These are phyloP conservation scores for Kwoniella botswanensis DNA, from an alignment of 768 basidiomycete species.

Conservation along the genomic window DNA sequence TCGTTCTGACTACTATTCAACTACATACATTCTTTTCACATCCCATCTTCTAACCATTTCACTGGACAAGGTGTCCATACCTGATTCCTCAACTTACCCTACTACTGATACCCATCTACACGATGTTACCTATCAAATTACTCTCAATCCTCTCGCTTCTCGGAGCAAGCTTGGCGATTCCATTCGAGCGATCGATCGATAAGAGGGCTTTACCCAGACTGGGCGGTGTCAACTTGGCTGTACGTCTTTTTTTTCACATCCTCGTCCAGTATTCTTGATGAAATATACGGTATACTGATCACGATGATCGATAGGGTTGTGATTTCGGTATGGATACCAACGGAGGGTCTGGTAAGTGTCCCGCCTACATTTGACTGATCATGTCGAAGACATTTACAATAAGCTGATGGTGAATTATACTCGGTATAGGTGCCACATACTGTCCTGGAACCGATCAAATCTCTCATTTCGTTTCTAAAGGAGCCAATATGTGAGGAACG, in stretches of 20 bases:
- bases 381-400: neutral
- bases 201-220: slow-evolving; percentile 34
- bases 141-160: slow-evolving; percentile 1
- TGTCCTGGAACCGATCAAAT: slow-evolving; percentile 63
- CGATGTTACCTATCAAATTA: neutral
- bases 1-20: neutral
- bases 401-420: neutral
- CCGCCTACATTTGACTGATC: neutral
- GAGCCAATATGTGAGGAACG: slow-evolving; percentile 56
- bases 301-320: slow-evolving; percentile 34
- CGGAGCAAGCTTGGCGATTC: slow-evolving; percentile 1
- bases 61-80: too few relatives aligned
- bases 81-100: neutral
- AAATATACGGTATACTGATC: neutral
- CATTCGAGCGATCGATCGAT: neutral
- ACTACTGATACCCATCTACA: neutral
- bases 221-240: slow-evolving; percentile 50
- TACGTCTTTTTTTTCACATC: slow-evolving; percentile 20
- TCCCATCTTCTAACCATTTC: neutral
- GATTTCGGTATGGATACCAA: slow-evolving; percentile 45
- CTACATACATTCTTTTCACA: neutral
- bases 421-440: slow-evolving; percentile 17
- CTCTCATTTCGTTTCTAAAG: slow-evolving; percentile 66
- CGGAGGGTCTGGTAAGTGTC: slow-evolving; percentile 31
- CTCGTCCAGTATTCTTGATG: neutral